Evolutionary conservation across 257 asterid species (phyloP).

Genomic region (Lavandula angustifolia): DNA sequence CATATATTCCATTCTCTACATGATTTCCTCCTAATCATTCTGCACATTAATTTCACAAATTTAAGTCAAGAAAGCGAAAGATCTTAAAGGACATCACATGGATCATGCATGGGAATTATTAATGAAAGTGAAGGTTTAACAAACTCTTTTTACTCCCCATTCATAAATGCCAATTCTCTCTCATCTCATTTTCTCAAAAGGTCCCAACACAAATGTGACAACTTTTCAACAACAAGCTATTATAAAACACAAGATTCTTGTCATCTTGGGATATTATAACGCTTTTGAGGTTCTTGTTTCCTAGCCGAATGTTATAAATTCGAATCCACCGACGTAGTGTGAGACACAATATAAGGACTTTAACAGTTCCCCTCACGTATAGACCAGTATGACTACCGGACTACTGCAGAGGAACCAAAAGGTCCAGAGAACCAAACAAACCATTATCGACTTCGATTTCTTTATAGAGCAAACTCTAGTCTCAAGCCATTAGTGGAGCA

Average conservation of each 20-base stretch:
- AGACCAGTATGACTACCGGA: too few relatives aligned
- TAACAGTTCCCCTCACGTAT: too few relatives aligned
- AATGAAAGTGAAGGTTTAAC: too few relatives aligned
- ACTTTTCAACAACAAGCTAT: too few relatives aligned
- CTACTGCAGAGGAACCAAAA: too few relatives aligned
- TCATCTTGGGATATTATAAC: too few relatives aligned
- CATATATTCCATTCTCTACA: too few relatives aligned
- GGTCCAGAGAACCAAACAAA: too few relatives aligned
- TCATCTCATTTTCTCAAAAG: not conserved
- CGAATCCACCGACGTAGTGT: too few relatives aligned
- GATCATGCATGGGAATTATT: not conserved
- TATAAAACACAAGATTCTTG: not conserved
- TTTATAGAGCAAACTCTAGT: not conserved
- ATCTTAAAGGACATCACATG: constrained; percentile 46
- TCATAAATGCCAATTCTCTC: constrained; percentile 22
- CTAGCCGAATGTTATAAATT: too few relatives aligned
- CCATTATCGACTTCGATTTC: not conserved
- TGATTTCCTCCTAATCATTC: constrained; percentile 13
- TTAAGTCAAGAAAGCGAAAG: constrained; percentile 29
- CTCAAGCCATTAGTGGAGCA: not conserved
- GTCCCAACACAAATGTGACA: not conserved
- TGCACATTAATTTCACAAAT: not conserved
- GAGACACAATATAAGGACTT: too few relatives aligned
- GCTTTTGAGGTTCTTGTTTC: too few relatives aligned
- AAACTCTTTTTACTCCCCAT: not conserved